Percentiles rank a stretch among this genome's conserved stretches.
Conservation (phyloP, 768 basidiomycete species). For the Boletus edulis region DNA sequence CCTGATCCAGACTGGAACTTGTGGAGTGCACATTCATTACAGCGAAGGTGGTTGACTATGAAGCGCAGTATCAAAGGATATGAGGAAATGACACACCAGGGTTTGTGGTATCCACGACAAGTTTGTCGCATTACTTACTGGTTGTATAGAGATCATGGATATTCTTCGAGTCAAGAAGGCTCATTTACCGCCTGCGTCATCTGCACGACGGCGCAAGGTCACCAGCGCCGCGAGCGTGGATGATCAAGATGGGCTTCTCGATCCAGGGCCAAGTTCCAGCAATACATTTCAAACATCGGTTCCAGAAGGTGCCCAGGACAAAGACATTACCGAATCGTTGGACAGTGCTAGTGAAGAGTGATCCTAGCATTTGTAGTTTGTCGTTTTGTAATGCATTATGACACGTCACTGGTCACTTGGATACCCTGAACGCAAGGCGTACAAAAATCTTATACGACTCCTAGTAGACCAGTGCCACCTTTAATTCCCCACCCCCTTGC, state of each 20-base stretch:
- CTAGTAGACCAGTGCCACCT: slow-evolving; percentile 63
- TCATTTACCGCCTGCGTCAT: slow-evolving; percentile 42
- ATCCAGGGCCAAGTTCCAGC: slow-evolving; percentile 11
- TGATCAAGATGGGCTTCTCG: slow-evolving; percentile 36
- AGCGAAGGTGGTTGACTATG: slow-evolving; percentile 79
- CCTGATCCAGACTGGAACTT: slow-evolving; percentile 76
- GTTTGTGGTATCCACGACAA: slow-evolving; percentile 36
- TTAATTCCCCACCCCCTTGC: slow-evolving; percentile 68
- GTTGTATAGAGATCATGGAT: slow-evolving; percentile 69
- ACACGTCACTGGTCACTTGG: not conserved
- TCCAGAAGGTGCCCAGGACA: slow-evolving; percentile 14
- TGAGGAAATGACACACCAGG: slow-evolving; percentile 79
- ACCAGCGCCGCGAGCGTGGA: slow-evolving; percentile 49
- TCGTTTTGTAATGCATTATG: slow-evolving; percentile 1
- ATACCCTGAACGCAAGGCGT: not conserved
- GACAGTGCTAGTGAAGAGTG: slow-evolving; percentile 16
- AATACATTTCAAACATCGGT: slow-evolving; percentile 28
- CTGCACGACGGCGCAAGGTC: slow-evolving; percentile 48
- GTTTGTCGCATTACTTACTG: slow-evolving; percentile 6
- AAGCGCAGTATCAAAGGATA: slow-evolving; percentile 73
- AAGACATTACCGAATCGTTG: slow-evolving; percentile 13
- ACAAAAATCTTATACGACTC: slow-evolving; percentile 46
- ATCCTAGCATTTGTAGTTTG: not conserved
- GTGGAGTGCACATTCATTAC: slow-evolving; percentile 79
- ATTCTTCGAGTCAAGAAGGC: slow-evolving; percentile 75